Base-by-base conservation (phyloP, 805 yeast genomes). In the Ogataea glucozyma region DNA sequence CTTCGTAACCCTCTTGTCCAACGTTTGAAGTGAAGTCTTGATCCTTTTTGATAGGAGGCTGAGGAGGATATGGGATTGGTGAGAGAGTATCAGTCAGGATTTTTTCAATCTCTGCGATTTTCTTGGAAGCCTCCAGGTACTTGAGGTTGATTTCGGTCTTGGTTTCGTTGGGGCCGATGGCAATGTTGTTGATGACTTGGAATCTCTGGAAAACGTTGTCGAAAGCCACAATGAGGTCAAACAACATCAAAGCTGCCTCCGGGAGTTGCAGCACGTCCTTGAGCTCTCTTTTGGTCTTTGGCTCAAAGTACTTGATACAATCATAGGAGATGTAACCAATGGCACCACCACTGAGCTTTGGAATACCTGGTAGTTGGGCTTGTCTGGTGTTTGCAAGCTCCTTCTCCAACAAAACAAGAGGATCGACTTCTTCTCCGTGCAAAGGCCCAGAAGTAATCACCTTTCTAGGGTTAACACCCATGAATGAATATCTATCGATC, bases 231-330 rank as follows among this genome's bases (percentile, higher is more conserved):
- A 93, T 79, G 26, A 86, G 78, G 66, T 93, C 97, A 65, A 83
- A 88, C 47, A 93, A 68, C 98, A 93, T 89, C 64, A 93, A 69
- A 6, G 84, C 83, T 2, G 97, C 85, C 66, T 93, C 99, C 0
- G 99, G 99, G 9, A 93, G 75, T 48, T 85, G 66, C 54, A 93
- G 69, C 1, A 83, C 82, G 63, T 93, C 98, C 53, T 84, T 79
- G 53, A 90, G 71, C 3, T 74, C 74, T 51, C 87, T 78, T 47
- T 75, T 76, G 1, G 98, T 91, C 54, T 75, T 83, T 46, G 99
- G 99, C 68, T 93, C 99, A 54, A 93, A 93, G 66, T 93, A 93
- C 62, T 88, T 86, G 58, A 93, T 85, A 71, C 99, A 93, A 65
- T 93, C 99, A 58, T 93, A 93, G 1, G 97, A 88, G 32, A 93